Evolutionary conservation across 805 yeast species (phyloP).

Genomic region (Wickerhamiella slavikovae): DNA sequence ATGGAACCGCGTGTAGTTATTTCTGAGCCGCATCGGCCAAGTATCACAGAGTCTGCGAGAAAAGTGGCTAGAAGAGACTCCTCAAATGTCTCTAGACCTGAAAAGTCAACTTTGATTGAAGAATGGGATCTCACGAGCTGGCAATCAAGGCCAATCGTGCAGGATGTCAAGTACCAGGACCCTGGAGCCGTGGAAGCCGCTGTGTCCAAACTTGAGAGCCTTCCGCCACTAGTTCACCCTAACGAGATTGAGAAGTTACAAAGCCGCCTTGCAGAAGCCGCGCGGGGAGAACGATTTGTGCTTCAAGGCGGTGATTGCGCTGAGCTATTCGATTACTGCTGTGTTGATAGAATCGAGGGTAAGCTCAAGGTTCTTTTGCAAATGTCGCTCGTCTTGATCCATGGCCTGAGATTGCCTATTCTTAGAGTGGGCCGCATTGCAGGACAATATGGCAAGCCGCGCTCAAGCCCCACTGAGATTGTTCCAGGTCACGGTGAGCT

Average conservation of each 20-base stretch:
- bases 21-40: too few relatives aligned
- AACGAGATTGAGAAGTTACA: conserved; percentile 19
- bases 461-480: conserved; percentile 24
- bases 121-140: conserved; percentile 23
- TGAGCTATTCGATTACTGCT: conserved; percentile 24
- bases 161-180: conserved; percentile 24
- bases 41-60: too few relatives aligned
- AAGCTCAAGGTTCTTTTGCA: conserved; percentile 23
- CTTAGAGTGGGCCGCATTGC: conserved; percentile 24
- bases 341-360: conserved; percentile 20
- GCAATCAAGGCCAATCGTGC: conserved; percentile 24
- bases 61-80: too few relatives aligned
- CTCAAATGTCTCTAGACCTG: too few relatives aligned
- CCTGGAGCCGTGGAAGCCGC: conserved; percentile 20
- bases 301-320: conserved; percentile 27
- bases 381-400: conserved; percentile 24
- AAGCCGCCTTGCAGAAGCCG: conserved; percentile 20
- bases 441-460: conserved; percentile 26
- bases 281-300: conserved; percentile 24
- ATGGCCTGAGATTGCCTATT: conserved; percentile 23
- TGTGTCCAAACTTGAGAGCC: conserved; percentile 21
- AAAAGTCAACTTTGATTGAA: too few relatives aligned
- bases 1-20: too few relatives aligned
- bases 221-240: conserved; percentile 24
- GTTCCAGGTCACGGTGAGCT: conserved; percentile 20